A percentile compares a stretch with the other conserved stretches of the same genome.
These are phyloP conservation scores for Salvia hispanica DNA, from an alignment of 257 asterid genomes.

Conservation along the genomic window DNA sequence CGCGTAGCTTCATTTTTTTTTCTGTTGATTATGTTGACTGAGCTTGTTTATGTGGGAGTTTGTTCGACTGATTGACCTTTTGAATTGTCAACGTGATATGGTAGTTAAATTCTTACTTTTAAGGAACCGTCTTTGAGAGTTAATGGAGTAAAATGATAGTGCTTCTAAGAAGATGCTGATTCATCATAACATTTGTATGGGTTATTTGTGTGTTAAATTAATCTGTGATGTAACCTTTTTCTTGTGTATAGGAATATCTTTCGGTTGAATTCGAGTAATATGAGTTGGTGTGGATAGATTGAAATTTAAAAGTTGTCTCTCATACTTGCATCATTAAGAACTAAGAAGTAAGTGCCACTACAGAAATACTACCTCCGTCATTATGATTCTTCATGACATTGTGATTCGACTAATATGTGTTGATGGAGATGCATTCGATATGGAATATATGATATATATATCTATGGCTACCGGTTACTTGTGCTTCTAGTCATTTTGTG, in stretches of 20 bases:
- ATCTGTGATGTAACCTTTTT: neutral
- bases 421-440: neutral
- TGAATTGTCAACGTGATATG: neutral
- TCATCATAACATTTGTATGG: neutral
- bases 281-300: neutral
- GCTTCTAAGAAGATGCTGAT: neutral
- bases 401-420: too few species aligned
- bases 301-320: neutral
- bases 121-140: neutral
- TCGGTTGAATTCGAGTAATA: neutral
- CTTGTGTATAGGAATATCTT: neutral
- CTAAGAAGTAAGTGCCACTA: too few species aligned
- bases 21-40: neutral
- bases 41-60: neutral
- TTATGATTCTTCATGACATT: too few species aligned
- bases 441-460: neutral
- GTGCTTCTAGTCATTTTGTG: neutral
- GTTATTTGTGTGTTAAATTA: neutral
- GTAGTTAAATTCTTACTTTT: neutral
- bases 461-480: neutral
- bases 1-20: neutral
- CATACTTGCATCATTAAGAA: neutral
- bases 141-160: neutral
- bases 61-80: neutral
- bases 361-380: too few species aligned